Percentiles rank a stretch among this genome's conserved stretches.
phyloP scores from a whole-genome alignment of 176 grass and related monocot species.

The Lolium rigidum region DNA sequence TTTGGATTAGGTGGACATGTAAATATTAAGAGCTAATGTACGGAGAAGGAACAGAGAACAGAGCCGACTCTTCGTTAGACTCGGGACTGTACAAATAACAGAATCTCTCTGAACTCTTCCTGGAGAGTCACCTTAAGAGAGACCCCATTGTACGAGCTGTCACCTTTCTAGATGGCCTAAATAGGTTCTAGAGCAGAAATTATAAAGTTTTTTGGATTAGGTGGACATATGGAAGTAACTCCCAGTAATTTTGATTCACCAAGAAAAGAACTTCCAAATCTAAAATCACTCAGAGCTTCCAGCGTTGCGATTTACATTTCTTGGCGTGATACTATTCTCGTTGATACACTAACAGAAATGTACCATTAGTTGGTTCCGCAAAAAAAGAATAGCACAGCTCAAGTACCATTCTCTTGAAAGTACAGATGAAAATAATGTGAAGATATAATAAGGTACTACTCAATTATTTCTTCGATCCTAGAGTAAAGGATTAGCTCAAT shows the following conservation, averaged over 20 bases:
- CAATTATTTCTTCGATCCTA: background rate
- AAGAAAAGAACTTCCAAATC: constrained; percentile 1
- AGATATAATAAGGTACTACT: background rate
- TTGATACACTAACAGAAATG: background rate
- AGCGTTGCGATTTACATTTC: background rate
- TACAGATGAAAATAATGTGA: constrained; percentile 8
- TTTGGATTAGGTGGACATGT: background rate
- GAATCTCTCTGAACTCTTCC: background rate
- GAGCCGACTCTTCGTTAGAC: background rate
- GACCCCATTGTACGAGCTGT: background rate
- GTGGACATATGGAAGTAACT: background rate
- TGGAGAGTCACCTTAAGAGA: background rate
- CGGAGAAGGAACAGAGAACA: background rate
- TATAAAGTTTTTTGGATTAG: background rate
- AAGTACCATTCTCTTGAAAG: constrained; percentile 16
- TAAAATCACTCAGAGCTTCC: background rate
- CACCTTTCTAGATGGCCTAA: background rate
- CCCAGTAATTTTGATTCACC: background rate
- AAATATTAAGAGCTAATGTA: too few relatives aligned
- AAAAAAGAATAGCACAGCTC: background rate
- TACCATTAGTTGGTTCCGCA: background rate
- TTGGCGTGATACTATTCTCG: background rate
- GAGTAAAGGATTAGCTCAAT: background rate
- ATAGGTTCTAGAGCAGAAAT: background rate
- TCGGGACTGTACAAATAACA: background rate